Conservation (phyloP, 352 stramenopile species). For the Globisporangium polare region DNA sequence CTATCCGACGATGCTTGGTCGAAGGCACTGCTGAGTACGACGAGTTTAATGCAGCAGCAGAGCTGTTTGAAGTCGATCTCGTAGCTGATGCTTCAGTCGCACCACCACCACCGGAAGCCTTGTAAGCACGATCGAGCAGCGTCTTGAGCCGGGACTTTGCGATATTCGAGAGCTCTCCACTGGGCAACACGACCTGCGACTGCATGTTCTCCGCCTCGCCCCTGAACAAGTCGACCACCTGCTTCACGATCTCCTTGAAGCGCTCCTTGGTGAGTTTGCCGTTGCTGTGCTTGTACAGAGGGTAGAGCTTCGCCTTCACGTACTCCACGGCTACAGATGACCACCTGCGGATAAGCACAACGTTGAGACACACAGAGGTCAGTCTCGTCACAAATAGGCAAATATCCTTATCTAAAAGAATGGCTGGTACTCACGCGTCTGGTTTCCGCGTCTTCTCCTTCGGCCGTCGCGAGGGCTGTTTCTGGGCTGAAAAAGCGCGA, state of each 20-base stretch:
- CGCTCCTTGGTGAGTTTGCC: conserved; percentile 65
- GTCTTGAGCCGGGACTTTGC: conserved; percentile 69
- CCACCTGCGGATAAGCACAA: neutral
- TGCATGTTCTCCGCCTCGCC: conserved; percentile 56
- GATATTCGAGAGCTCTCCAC: conserved; percentile 42
- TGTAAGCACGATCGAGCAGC: conserved; percentile 70
- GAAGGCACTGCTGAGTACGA: conserved; percentile 40
- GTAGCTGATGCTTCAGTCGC: neutral
- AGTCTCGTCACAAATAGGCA: conserved; percentile 10
- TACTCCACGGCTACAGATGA: conserved; percentile 72
- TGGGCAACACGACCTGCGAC: conserved; percentile 39
- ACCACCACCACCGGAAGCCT: conserved; percentile 21
- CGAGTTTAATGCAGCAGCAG: conserved; percentile 17
- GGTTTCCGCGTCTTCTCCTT: conserved; percentile 42
- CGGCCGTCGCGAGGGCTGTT: conserved; percentile 22
- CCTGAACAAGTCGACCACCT: conserved; percentile 56
- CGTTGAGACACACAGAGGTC: neutral
- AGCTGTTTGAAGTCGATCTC: conserved; percentile 16
- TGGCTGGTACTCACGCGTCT: conserved; percentile 31
- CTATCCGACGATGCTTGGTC: conserved; percentile 29
- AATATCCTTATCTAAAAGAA: neutral
- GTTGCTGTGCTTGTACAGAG: conserved; percentile 60
- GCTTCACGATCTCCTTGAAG: conserved; percentile 78
- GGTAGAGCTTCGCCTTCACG: conserved; percentile 78
- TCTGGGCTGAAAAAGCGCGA: conserved; percentile 37